phyloP scores from a whole-genome alignment of 2,329 filamentous ascomycete species.

The Oidium heveae region DNA sequence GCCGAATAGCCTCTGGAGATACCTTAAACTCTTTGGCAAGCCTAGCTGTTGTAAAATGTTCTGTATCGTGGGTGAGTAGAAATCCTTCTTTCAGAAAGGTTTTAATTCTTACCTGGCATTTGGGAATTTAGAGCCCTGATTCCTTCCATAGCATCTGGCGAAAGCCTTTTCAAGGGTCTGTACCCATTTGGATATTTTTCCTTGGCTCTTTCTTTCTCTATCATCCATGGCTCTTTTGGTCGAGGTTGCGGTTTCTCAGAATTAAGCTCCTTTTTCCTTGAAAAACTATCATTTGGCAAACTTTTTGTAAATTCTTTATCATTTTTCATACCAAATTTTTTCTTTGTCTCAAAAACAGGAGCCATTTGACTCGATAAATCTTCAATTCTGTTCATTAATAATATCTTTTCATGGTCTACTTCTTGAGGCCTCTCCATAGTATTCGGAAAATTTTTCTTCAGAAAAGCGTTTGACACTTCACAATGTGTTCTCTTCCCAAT shows the following conservation, averaged over 20 bases:
- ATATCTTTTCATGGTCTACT: background rate
- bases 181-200: slow-evolving; percentile 63
- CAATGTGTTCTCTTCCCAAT: background rate
- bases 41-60: slow-evolving; percentile 30
- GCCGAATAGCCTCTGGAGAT: slow-evolving; percentile 64
- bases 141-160: slow-evolving; percentile 74
- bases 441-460: background rate
- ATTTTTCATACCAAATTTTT: background rate
- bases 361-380: background rate
- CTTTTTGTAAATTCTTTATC: background rate
- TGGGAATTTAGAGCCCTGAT: slow-evolving; percentile 62
- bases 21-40: slow-evolving; percentile 62
- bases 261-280: background rate
- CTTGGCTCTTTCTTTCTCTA: slow-evolving; percentile 49
- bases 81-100: background rate
- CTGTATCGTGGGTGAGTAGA: background rate
- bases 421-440: background rate
- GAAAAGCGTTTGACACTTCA: background rate
- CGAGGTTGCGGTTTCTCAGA: slow-evolving; percentile 4
- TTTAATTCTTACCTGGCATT: slow-evolving; percentile 43
- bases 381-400: slow-evolving; percentile 1
- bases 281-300: background rate
- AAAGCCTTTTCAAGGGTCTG: slow-evolving; percentile 64
- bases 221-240: slow-evolving; percentile 34
- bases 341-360: background rate